Conservation (phyloP, 257 asterid species). For the Capsicum baccatum region DNA sequence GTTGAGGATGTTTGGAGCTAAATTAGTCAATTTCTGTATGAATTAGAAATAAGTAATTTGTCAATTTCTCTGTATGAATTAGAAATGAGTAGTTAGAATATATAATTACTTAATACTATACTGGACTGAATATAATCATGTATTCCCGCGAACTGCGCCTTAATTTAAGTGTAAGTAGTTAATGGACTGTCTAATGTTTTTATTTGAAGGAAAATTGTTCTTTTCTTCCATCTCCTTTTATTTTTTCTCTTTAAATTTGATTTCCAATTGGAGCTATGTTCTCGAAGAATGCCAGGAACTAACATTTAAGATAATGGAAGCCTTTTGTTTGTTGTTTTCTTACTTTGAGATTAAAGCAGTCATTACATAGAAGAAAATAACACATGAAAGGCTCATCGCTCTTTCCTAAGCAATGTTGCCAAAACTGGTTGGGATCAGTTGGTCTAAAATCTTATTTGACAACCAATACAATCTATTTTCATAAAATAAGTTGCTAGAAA, state of each 20-base stretch:
- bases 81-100: background rate
- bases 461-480: background rate
- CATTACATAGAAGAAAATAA: background rate
- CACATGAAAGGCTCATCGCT: background rate
- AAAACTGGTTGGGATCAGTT: no score
- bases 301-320: background rate
- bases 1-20: background rate
- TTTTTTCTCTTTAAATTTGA: background rate
- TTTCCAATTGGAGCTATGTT: background rate
- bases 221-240: background rate
- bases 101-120: background rate
- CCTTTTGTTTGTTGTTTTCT: background rate
- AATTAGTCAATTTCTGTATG: background rate
- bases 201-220: background rate
- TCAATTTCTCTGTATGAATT: background rate
- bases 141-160: background rate
- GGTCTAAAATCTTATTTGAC: no score
- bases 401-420: background rate
- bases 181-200: background rate
- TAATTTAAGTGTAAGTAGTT: background rate
- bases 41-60: no score
- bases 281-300: background rate
- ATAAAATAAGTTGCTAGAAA: no score
- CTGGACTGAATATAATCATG: background rate
- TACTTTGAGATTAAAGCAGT: background rate